Evolutionary conservation across 163 green algal genomes (phyloP).

Genomic region (Scenedesmus sp.): DNA sequence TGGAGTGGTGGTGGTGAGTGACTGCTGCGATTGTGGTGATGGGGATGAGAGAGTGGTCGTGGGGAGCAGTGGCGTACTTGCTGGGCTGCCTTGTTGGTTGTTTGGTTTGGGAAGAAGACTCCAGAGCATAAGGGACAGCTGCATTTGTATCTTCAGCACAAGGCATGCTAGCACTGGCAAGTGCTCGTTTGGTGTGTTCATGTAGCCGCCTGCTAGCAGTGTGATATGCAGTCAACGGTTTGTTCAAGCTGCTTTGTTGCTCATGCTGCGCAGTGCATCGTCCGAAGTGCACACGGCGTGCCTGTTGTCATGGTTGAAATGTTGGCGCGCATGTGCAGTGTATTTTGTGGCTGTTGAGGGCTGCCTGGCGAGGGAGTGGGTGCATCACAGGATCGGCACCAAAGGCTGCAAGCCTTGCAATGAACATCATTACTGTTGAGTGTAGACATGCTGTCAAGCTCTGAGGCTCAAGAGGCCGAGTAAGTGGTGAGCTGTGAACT

Average conservation of each 20-base stretch:
- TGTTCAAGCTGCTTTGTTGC: neutral
- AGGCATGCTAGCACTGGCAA: neutral
- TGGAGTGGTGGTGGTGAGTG: neutral
- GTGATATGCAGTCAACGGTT: neutral
- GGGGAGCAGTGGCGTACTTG: neutral
- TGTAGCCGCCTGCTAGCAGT: neutral
- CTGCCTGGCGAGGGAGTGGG: neutral
- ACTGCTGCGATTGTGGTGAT: neutral
- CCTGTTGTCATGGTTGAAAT: neutral
- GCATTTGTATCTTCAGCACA: neutral
- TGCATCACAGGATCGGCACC: neutral
- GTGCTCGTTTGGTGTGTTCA: neutral
- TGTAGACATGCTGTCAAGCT: neutral
- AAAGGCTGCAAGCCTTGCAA: neutral
- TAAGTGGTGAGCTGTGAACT: neutral
- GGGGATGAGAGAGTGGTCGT: neutral
- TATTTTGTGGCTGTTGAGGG: neutral
- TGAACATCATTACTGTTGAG: conserved; percentile 4
- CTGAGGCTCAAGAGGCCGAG: neutral
- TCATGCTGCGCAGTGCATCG: neutral
- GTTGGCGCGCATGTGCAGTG: neutral
- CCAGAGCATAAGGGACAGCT: neutral
- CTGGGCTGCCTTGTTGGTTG: neutral
- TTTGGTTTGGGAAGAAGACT: neutral
- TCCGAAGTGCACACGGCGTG: neutral